Base-by-base conservation (phyloP, 345 rosid genomes). In the Litchi chinensis region DNA sequence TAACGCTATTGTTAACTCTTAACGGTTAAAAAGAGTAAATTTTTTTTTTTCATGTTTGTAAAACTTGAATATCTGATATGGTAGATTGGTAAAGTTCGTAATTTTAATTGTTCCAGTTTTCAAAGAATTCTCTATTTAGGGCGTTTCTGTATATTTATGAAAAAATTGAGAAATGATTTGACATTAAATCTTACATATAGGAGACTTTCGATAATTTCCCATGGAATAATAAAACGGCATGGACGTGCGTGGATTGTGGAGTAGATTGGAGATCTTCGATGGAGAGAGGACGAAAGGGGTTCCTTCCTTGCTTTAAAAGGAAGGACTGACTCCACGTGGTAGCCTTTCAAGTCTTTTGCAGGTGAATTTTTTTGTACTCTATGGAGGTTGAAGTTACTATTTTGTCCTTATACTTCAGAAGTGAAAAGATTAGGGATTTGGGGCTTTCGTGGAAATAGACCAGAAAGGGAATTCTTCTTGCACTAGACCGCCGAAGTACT, bases 271-370 rank as follows among this genome's bases (percentile, higher is more conserved):
- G 67, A 70, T 39, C 44, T 59, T 52, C 10, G 0, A 1, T 54
- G 4, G 50, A 46, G 52, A 32, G 37, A 32, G 52, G 52, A 6
- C 52, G 5, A 18, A 2, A n/a, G 60, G 64, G 70, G 12, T 60
- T 60, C 24, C 65, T 87, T 84, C 85, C 86, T 87, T 90, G 11
- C 87, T 86, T 88, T 70, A 85, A 82, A 83, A 70, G 81, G 80
- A 88, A 85, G 89, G 80, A 46, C 73, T 79, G 80, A 46, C 73
- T 79, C 59, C 80, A 82, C 16, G 52, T 80, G 84, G 0, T 26
- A 26, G 28, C 1, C 28, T 26, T 26, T 72, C 80, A 43, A 26
- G 16, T 46, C 63, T 60, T 68, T 54, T 16, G 56, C 56, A 50
- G 15, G 56, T 44, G 11, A n/a, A 46, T 5, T 37, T 64, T 65